These are phyloP conservation scores for Colletotrichum musae DNA, from an alignment of 2,329 filamentous ascomycete species.

Conservation along the genomic window DNA sequence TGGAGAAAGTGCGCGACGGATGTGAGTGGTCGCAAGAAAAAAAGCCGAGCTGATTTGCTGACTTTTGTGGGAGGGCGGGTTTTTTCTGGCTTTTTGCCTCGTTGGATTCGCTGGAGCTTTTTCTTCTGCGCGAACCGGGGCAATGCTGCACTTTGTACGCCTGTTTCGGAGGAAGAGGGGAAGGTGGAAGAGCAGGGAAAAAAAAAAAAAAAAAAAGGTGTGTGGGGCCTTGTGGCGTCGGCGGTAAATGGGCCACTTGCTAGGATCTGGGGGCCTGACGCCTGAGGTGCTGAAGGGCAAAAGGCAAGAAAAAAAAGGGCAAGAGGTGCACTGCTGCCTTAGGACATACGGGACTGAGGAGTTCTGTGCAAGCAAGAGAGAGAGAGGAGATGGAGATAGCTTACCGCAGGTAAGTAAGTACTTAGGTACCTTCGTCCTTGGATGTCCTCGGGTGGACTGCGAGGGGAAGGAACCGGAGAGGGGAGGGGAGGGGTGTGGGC, in stretches of 20 bases:
- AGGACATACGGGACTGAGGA: conserved; percentile 3
- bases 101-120: conserved; percentile 40
- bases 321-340: conserved; percentile 19
- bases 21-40: conserved; percentile 45
- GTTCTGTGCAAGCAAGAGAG: neutral
- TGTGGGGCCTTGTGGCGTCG: conserved; percentile 38
- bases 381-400: neutral
- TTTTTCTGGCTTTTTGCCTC: conserved; percentile 42
- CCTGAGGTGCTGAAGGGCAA: conserved; percentile 2
- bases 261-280: conserved; percentile 33
- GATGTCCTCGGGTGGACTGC: conserved; percentile 1
- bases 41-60: conserved; percentile 43
- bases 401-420: neutral
- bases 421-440: neutral
- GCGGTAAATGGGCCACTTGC: conserved; percentile 36
- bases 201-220: conserved; percentile 29
- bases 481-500: neutral
- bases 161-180: conserved; percentile 33
- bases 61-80: conserved; percentile 42
- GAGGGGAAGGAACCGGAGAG: conserved; percentile 15
- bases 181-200: neutral
- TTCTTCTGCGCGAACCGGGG: conserved; percentile 31
- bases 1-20: conserved; percentile 48
- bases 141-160: conserved; percentile 38
- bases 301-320: conserved; percentile 1